Base-by-base conservation (phyloP, 345 rosid species). In the Trapa bicornis region DNA sequence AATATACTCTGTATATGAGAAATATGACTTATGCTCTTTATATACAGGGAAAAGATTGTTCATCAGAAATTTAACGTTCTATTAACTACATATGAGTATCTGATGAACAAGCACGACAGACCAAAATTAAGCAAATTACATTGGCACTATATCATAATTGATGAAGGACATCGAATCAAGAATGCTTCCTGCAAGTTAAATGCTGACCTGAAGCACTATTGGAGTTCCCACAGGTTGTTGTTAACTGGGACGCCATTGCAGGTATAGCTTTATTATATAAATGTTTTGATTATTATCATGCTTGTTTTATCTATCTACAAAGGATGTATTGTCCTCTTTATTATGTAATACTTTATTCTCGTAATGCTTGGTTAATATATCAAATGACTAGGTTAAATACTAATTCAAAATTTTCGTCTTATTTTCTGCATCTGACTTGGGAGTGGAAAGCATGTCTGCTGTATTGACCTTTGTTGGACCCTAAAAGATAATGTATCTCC, bases 141-240 rank as follows among this genome's bases (percentile, higher is more conserved):
- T 67, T 91, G 97, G 97, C 97, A 83, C 73, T 91, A 91, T 75
- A 82, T 91, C 65, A 86, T 91, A 77, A 91, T 91, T 75, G 97
- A 91, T 78, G 97, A 91, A 83, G 96, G 96, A 43, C 97, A 91
- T 76, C 91, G 97, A 71, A 91, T 91, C 57, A 91, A 91, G 79
- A 91, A 91, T 84, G 97, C 97, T 66, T 91, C 97, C 68, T 91
- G 97, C 85, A 91, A 91, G 82, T 80, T 91, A 81, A 91, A 91
- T 82, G 94, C 97, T 22, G 97, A 91, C 35, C 78, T 91, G 81
- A 91, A 87, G 81, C 90, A 87, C 81, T 91, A 91, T 78, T 81
- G 79, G 72, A 91, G 97, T 64, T 81, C 80, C 70, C 96, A 91
- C 78, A 78, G 97, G 71, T 83, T 91, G 81, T 81, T 91, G 43